Evolutionary conservation across 2,329 filamentous ascomycete species (phyloP), one percentile per base, ranked within the genome.

Genomic region (Fusarium xyrophilum): DNA sequence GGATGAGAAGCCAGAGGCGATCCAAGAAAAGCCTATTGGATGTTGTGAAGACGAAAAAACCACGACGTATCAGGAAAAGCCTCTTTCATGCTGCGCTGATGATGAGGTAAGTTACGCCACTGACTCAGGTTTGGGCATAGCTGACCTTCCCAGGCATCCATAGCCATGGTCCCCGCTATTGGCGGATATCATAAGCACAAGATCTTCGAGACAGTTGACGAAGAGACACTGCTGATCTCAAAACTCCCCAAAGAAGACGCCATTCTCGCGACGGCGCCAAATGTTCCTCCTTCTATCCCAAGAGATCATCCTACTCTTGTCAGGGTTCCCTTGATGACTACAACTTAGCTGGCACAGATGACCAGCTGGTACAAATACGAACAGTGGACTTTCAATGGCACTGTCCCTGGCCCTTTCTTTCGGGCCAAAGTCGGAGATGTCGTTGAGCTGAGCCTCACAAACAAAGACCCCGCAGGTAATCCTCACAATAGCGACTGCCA

Each of bases 401-500:
- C 55, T 13, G 63, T 66, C 13, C 63, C 60, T 19, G 63, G 63
- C 3, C 63, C 63, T 2, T 66, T 66, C 27, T 64, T 66, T 19
- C 48, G 63, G 1, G 63, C 56, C 6, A 60, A 44, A 38, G 63
- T 66, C 5, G 63, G 63, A 17, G 60, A 66, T 19, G 51, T 64
- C 4, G 60, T 66, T 1, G 63, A 66, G 4, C 28, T 66, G n/a
- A 66, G 36, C 1, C 56, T 66, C 9, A 64, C 63, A 4, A 64
- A 66, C 32, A 64, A 36, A 21, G 52, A 55, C 3, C 23, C 52
- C 3, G 30, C 52, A 7, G 52, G 52, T 2, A 55, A 55, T 7
- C 63, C 63, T 14, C 63, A 66, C n/a, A 66, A 66, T 2, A 66
- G 64, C 5, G 60, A 66, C 36, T 66, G 63, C 5, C 60, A 66